Percentiles rank a stretch among this genome's conserved stretches.
These are phyloP conservation scores for Chloranthus sessilifolius DNA, from an alignment of 164 flowering plant species.

Conservation along the genomic window DNA sequence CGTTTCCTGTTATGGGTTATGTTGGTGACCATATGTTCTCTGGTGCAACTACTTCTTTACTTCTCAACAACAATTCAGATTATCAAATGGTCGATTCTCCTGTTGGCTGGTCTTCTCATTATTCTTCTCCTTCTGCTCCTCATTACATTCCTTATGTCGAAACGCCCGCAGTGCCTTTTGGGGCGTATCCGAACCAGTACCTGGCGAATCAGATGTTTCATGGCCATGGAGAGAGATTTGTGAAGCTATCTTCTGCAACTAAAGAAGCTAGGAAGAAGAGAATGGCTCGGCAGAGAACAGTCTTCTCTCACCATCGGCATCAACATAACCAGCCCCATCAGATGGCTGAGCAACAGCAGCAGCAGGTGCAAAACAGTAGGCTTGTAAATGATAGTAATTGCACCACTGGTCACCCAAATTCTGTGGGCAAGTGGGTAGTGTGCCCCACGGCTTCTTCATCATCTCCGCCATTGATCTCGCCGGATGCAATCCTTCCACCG, in stretches of 20 bases:
- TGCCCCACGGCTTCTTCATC: slow-evolving; percentile 25
- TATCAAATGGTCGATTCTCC: slow-evolving; percentile 30
- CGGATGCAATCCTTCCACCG: slow-evolving; percentile 9
- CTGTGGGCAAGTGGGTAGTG: slow-evolving; percentile 34
- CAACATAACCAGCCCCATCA: slow-evolving; percentile 23
- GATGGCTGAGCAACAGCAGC: slow-evolving; percentile 11
- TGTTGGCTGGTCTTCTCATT: slow-evolving; percentile 23
- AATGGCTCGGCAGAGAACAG: slow-evolving; percentile 71
- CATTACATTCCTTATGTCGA: slow-evolving; percentile 9
- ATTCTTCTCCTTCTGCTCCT: slow-evolving; percentile 13
- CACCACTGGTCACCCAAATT: slow-evolving; percentile 14
- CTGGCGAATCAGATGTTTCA: slow-evolving; percentile 24
- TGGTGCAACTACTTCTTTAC: slow-evolving; percentile 5
- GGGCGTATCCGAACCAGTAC: slow-evolving; percentile 11
- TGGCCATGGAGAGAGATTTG: slow-evolving; percentile 30
- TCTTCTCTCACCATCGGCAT: slow-evolving; percentile 35
- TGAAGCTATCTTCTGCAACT: slow-evolving; percentile 53
- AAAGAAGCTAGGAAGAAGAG: slow-evolving; percentile 85
- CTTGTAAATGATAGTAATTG: slow-evolving; percentile 15
- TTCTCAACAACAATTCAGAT: slow-evolving; percentile 8
- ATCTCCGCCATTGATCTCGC: slow-evolving; percentile 7
- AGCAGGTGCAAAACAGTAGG: slow-evolving; percentile 18
- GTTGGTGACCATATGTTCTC: slow-evolving; percentile 7
- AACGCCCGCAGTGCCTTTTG: slow-evolving; percentile 15
- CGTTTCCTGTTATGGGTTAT: neutral